Percentiles rank a stretch among this genome's conserved stretches.
phyloP scores from a whole-genome alignment of 2,329 filamentous ascomycete genomes.

The Nannizzia gypsea region DNA sequence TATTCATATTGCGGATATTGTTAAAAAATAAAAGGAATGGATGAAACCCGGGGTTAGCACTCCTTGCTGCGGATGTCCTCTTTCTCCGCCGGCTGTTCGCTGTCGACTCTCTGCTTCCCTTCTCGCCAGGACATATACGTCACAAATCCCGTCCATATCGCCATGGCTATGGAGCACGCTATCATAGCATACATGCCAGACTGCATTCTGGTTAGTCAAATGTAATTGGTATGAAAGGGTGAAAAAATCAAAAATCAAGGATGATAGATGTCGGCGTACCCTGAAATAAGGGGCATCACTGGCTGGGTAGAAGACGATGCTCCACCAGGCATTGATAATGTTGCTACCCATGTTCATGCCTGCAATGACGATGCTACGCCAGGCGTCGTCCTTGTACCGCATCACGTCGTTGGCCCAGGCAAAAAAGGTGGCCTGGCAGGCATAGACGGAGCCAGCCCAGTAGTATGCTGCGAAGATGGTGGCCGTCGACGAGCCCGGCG shows the following conservation, averaged over 20 bases:
- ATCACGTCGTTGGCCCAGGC: conserved; percentile 64
- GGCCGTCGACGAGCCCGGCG: conserved; percentile 40
- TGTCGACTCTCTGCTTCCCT: conserved; percentile 3
- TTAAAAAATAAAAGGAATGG: too few relatives aligned
- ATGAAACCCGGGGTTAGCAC: neutral
- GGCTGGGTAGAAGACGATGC: conserved; percentile 57
- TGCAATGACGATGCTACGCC: conserved; percentile 55
- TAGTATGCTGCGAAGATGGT: conserved; percentile 56
- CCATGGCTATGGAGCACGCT: conserved; percentile 47
- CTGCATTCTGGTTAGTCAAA: conserved; percentile 22
- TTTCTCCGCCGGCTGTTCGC: conserved; percentile 4
- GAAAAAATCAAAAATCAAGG: conserved; percentile 15
- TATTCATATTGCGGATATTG: too few relatives aligned
- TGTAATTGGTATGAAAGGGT: conserved; percentile 2
- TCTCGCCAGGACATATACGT: conserved; percentile 11
- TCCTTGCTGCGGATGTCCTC: neutral
- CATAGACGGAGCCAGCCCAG: conserved; percentile 58
- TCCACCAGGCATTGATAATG: conserved; percentile 63
- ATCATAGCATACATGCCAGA: conserved; percentile 67
- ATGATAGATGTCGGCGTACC: conserved; percentile 36
- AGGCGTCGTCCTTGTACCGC: conserved; percentile 50
- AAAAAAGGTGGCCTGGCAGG: conserved; percentile 63
- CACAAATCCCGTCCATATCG: conserved; percentile 41
- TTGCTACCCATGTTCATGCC: conserved; percentile 61
- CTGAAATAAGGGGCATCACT: conserved; percentile 55